phyloP scores from a whole-genome alignment of 73 alveolate genomes.

The Paramecium biaurelia region DNA sequence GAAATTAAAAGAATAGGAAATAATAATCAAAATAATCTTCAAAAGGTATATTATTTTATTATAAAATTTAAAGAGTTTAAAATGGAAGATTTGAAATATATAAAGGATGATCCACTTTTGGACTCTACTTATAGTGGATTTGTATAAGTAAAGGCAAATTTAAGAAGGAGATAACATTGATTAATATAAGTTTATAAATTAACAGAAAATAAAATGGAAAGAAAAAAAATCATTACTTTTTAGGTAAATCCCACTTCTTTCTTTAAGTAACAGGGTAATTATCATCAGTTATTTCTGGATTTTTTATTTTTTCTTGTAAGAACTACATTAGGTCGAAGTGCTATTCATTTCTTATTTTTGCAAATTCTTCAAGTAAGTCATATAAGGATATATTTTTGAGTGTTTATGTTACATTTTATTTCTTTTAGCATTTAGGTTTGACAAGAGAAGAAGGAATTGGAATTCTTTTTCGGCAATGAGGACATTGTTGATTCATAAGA shows the following conservation, averaged over 20 bases:
- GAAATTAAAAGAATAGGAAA: not conserved
- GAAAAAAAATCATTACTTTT: not conserved
- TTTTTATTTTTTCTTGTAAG: not conserved
- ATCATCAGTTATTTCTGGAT: not conserved
- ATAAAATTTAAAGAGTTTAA: not conserved
- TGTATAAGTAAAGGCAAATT: slow-evolving; percentile 2
- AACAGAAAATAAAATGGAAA: not conserved
- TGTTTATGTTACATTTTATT: not conserved
- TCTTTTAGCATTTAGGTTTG: not conserved
- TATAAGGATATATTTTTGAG: not conserved
- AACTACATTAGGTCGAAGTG: not conserved
- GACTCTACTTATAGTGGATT: not conserved
- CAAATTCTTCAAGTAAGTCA: not conserved
- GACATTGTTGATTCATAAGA: not conserved
- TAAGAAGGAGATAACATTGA: slow-evolving; percentile 4
- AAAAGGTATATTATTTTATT: not conserved
- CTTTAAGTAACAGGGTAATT: not conserved
- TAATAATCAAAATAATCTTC: not conserved
- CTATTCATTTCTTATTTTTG: not conserved
- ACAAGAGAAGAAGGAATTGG: not conserved
- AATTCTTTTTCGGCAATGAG: not conserved
- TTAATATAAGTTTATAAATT: not conserved
- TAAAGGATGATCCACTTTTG: slow-evolving; percentile 34
- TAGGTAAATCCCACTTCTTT: slow-evolving; percentile 21
- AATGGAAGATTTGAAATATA: slow-evolving; percentile 37